phyloP scores from a whole-genome alignment of 345 rosid genomes.

The Eucalyptus polybractea region DNA sequence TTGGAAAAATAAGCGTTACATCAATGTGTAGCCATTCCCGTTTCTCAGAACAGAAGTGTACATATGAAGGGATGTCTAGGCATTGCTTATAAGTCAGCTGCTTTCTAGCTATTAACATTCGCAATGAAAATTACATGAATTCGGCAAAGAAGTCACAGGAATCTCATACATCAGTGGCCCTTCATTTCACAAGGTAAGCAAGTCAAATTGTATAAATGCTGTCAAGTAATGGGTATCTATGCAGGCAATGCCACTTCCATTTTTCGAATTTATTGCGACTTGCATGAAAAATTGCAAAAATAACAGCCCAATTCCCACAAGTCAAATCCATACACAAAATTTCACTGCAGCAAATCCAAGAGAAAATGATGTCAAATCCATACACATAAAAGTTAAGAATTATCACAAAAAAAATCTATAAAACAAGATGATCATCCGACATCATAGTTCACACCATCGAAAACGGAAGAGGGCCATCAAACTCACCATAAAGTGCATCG shows the following conservation, averaged over 20 bases:
- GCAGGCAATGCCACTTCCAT: background rate
- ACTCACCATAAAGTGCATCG: conserved; percentile 79
- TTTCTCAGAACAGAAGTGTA: background rate
- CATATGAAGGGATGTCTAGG: background rate
- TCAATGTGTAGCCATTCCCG: background rate
- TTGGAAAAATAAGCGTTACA: background rate
- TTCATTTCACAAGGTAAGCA: background rate
- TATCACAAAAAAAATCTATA: background rate
- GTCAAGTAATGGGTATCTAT: background rate
- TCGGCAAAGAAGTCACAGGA: background rate
- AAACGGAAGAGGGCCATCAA: background rate
- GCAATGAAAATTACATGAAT: background rate
- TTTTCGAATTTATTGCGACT: background rate
- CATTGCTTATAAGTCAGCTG: background rate
- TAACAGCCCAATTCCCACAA: background rate
- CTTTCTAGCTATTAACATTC: background rate
- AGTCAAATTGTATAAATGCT: background rate
- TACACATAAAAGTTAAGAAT: background rate
- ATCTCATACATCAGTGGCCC: background rate
- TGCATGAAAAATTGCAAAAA: background rate
- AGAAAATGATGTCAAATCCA: background rate
- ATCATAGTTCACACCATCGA: background rate
- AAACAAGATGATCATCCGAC: background rate
- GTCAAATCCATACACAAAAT: background rate
- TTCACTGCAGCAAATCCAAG: background rate